A percentile compares a stretch with the other conserved stretches of the same genome.
phyloP scores from a whole-genome alignment of 129 eudicot genomes.

The Flaveria bidentis region DNA sequence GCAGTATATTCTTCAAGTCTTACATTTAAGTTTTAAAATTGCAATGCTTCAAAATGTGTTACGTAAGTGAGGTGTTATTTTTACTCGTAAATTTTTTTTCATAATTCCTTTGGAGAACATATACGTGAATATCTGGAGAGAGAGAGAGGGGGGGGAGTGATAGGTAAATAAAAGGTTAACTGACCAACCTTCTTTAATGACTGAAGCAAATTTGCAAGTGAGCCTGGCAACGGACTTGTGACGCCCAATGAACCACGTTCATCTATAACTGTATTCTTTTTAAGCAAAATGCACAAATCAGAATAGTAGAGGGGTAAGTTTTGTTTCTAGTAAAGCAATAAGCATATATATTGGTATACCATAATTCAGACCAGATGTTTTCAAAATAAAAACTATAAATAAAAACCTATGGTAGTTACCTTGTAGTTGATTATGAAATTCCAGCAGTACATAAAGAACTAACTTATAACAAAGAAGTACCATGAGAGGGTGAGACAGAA shows the following conservation, averaged over 20 bases:
- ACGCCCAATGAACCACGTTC: slow-evolving; percentile 90
- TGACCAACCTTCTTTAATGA: slow-evolving; percentile 64
- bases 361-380: neutral
- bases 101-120: neutral
- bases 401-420: neutral
- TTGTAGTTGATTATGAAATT: neutral
- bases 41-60: slow-evolving; percentile 4
- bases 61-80: neutral
- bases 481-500: neutral
- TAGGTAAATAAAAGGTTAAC: slow-evolving; percentile 19
- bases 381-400: neutral
- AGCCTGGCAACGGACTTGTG: slow-evolving; percentile 74
- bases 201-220: slow-evolving; percentile 62
- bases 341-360: slow-evolving; percentile 5
- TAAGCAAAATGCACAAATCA: slow-evolving; percentile 32
- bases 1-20: slow-evolving; percentile 19
- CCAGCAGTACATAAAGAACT: neutral
- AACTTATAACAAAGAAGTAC: slow-evolving; percentile 10
- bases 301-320: neutral
- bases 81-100: neutral
- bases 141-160: neutral
- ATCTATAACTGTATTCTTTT: slow-evolving; percentile 80
- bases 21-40: neutral
- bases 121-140: neutral
- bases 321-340: neutral